phyloP scores from a whole-genome alignment of 2,329 filamentous ascomycete genomes.

The Colletotrichum coccodes region DNA sequence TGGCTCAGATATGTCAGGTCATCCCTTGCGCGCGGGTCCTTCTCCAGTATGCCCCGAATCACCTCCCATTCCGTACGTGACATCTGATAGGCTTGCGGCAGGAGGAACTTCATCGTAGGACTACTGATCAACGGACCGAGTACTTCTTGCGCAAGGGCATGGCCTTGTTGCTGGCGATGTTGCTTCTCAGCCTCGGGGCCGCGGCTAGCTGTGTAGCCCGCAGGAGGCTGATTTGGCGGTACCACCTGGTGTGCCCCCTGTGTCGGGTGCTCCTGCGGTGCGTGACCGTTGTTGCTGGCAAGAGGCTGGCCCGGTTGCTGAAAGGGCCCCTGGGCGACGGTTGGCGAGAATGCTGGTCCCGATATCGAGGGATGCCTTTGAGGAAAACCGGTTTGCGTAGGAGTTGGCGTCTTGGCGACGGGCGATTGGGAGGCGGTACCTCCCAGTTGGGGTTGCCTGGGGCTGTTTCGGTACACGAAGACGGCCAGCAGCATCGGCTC shows the following conservation, averaged over 20 bases:
- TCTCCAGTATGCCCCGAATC: constrained; percentile 74
- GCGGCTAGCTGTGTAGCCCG: constrained; percentile 29
- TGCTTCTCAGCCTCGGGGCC: constrained; percentile 46
- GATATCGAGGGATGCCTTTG: constrained; percentile 59
- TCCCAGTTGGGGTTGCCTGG: constrained; percentile 44
- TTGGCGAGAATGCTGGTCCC: constrained; percentile 62
- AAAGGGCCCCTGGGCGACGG: constrained; percentile 43
- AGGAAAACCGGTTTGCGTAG: constrained; percentile 46
- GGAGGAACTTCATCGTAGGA: constrained; percentile 75
- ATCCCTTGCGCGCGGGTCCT: constrained; percentile 71
- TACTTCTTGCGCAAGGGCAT: constrained; percentile 69
- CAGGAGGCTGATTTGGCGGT: constrained; percentile 36
- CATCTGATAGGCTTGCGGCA: constrained; percentile 76
- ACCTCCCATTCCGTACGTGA: constrained; percentile 79
- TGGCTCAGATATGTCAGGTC: constrained; percentile 68
- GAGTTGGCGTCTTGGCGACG: constrained; percentile 43
- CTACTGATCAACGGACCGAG: constrained; percentile 71
- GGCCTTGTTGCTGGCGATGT: constrained; percentile 61
- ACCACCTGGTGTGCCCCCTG: constrained; percentile 34
- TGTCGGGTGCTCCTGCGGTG: constrained; percentile 32
- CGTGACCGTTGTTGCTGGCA: constrained; percentile 16
- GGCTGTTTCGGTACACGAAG: constrained; percentile 81
- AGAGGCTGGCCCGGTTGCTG: constrained; percentile 15
- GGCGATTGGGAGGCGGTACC: constrained; percentile 37
- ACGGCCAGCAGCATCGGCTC: constrained; percentile 85